Evolutionary conservation across 164 flowering plant genomes (phyloP).

Genomic region (Tetracentron sinense): DNA sequence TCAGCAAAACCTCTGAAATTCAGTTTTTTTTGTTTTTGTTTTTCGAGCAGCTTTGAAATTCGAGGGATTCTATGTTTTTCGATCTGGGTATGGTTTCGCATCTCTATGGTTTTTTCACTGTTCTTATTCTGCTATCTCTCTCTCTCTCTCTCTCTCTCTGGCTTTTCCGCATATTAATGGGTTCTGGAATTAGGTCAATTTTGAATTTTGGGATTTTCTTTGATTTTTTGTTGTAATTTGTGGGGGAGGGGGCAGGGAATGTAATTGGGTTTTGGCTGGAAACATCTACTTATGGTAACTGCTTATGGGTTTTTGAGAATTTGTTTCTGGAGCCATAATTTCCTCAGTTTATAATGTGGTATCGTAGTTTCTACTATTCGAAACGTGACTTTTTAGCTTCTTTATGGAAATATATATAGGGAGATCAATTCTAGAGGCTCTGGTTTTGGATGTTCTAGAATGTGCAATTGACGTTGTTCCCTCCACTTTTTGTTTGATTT

Average conservation of each 20-base stretch:
- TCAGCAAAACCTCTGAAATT: background rate
- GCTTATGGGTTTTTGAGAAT: too few species aligned
- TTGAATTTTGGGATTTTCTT: background rate
- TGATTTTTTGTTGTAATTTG: background rate
- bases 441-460: too few species aligned
- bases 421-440: slow-evolving; percentile 1
- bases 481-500: too few species aligned
- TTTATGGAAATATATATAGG: background rate
- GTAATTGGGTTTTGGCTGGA: background rate
- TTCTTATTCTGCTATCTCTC: background rate
- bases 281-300: background rate
- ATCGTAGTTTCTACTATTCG: slow-evolving; percentile 1
- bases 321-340: slow-evolving; percentile 6
- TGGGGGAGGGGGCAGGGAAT: too few species aligned
- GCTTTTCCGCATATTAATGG: background rate
- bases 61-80: background rate
- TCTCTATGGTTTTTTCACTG: background rate
- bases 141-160: too few species aligned
- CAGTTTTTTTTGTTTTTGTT: background rate
- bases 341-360: background rate
- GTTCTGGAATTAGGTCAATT: background rate
- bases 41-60: background rate
- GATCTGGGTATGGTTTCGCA: slow-evolving; percentile 13
- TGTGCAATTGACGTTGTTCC: too few species aligned
- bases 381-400: background rate